These are phyloP conservation scores for Triticum dicoccoides DNA, from an alignment of 176 grass and related monocot genomes.

Conservation along the genomic window DNA sequence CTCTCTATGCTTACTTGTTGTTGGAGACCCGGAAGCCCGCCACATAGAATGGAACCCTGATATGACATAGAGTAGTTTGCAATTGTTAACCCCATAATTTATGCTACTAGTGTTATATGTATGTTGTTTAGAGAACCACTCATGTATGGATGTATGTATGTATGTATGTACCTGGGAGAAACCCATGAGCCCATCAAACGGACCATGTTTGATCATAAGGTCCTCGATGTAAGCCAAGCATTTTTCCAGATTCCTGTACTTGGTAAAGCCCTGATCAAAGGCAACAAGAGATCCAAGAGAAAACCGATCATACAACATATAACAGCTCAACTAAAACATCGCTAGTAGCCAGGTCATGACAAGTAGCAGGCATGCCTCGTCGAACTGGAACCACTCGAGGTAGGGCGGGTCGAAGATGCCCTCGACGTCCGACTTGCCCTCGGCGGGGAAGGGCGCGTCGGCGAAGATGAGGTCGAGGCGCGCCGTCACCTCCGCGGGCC, in stretches of 20 bases:
- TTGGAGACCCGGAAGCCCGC: conserved; percentile 64
- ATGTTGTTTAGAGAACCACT: neutral
- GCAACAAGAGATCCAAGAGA: neutral
- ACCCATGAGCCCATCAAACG: conserved; percentile 83
- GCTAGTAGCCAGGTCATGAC: too few relatives aligned
- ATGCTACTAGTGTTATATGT: too few relatives aligned
- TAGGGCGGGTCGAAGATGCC: conserved; percentile 80
- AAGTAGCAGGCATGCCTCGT: conserved; percentile 26
- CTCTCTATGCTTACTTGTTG: conserved; percentile 32
- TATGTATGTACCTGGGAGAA: conserved; percentile 74
- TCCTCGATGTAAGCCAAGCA: conserved; percentile 79
- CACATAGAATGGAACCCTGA: conserved; percentile 71
- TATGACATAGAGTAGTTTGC: neutral
- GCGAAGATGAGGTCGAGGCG: conserved; percentile 87
- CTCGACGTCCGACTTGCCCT: conserved; percentile 73
- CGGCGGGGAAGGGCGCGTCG: conserved; percentile 71
- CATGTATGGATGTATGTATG: neutral
- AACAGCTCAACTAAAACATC: neutral
- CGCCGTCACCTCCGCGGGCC: conserved; percentile 58
- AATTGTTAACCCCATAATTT: too few relatives aligned
- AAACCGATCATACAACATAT: too few relatives aligned
- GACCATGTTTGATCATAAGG: conserved; percentile 68
- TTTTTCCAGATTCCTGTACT: conserved; percentile 70
- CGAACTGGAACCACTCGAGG: conserved; percentile 88
- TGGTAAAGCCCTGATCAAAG: conserved; percentile 38